Evolutionary conservation across 2,329 filamentous ascomycete species (phyloP).

Genomic region (Byssothecium circinans): DNA sequence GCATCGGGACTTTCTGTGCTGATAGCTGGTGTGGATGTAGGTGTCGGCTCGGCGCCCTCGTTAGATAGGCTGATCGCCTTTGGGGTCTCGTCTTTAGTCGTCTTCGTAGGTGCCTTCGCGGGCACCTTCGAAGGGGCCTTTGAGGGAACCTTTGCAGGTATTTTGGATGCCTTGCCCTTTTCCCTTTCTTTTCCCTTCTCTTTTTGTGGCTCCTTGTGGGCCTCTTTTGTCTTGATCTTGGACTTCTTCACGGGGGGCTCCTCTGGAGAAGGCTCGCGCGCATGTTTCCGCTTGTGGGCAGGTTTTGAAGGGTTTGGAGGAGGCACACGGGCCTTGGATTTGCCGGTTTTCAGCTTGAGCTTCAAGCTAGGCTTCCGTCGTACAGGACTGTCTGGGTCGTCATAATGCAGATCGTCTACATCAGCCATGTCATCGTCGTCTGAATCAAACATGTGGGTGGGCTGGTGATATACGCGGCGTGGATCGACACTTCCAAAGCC

Average conservation of each 20-base stretch:
- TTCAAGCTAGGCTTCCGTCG: constrained; percentile 29
- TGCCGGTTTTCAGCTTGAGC: constrained; percentile 33
- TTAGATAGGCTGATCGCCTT: constrained; percentile 30
- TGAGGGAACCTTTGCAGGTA: constrained; percentile 18
- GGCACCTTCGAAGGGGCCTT: constrained; percentile 21
- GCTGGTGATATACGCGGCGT: constrained; percentile 36
- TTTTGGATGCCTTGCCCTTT: constrained; percentile 23
- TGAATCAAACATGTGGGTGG: constrained; percentile 6
- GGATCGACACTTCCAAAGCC: constrained; percentile 38
- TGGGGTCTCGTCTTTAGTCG: constrained; percentile 25
- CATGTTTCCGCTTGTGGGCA: constrained; percentile 28
- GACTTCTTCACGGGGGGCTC: constrained; percentile 15
- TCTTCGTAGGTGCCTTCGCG: constrained; percentile 27
- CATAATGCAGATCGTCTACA: constrained; percentile 29
- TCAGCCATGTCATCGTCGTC: constrained; percentile 23
- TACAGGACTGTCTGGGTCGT: constrained; percentile 40
- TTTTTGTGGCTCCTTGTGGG: constrained; percentile 14
- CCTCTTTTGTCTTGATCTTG: constrained; percentile 14
- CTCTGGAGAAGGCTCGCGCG: constrained; percentile 29
- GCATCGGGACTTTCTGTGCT: constrained; percentile 33
- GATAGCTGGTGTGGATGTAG: constrained; percentile 15
- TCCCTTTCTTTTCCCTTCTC: constrained; percentile 1
- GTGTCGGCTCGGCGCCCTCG: constrained; percentile 24
- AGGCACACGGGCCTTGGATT: constrained; percentile 16
- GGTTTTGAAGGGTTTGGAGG: constrained; percentile 26